These are phyloP conservation scores for Neopestalotiopsis rosae DNA, from an alignment of 2,329 filamentous ascomycete species.

Conservation along the genomic window DNA sequence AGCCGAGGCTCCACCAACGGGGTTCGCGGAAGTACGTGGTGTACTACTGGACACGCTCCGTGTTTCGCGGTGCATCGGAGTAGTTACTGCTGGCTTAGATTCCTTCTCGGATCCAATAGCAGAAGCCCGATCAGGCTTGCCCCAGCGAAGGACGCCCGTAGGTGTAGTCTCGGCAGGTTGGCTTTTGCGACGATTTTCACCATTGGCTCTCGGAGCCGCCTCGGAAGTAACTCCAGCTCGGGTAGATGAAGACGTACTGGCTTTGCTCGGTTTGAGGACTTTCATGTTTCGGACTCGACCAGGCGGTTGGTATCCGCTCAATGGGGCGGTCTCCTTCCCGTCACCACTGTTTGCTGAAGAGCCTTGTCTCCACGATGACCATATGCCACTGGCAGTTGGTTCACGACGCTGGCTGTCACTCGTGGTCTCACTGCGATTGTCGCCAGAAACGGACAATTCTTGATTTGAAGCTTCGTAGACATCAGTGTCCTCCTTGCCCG, in stretches of 20 bases:
- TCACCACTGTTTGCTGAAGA: conserved; percentile 55
- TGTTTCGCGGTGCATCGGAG: conserved; percentile 37
- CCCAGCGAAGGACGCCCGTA: conserved; percentile 47
- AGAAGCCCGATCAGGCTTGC: conserved; percentile 54
- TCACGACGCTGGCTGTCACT: conserved; percentile 31
- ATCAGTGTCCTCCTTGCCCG: conserved; percentile 25
- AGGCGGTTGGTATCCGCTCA: conserved; percentile 74
- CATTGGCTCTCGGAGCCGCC: conserved; percentile 49
- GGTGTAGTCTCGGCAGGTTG: conserved; percentile 41
- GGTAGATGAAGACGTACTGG: conserved; percentile 56
- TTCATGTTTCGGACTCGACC: conserved; percentile 80
- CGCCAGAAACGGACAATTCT: conserved; percentile 32
- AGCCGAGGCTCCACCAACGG: conserved; percentile 88
- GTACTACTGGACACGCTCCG: conserved; percentile 45
- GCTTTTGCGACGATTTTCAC: conserved; percentile 61
- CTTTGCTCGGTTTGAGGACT: conserved; percentile 80
- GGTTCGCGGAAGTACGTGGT: conserved; percentile 72
- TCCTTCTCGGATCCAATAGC: conserved; percentile 47
- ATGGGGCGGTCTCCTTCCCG: conserved; percentile 55
- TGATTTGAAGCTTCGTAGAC: conserved; percentile 33
- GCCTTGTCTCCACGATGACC: conserved; percentile 74
- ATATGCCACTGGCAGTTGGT: conserved; percentile 60
- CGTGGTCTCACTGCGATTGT: conserved; percentile 23
- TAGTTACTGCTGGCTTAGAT: conserved; percentile 30
- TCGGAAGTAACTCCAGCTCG: conserved; percentile 60